Base-by-base conservation (phyloP, 768 basidiomycete genomes). In the Cubamyces lactineus region DNA sequence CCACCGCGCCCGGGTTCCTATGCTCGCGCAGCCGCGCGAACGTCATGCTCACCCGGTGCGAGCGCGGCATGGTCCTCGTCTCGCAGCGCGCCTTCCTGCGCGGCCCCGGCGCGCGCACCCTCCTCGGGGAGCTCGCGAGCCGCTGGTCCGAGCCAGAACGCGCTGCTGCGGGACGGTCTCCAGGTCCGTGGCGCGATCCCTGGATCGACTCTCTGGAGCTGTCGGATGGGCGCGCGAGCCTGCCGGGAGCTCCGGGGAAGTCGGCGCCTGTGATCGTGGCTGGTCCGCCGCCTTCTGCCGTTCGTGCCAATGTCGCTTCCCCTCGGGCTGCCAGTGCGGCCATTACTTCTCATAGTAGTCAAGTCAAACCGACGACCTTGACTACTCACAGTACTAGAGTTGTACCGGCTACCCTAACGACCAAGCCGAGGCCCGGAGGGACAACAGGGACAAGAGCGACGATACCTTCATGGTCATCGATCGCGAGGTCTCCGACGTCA, bases 1-100 rank as follows among this genome's bases (percentile, higher is more conserved):
- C 83, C 0, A 65, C 67, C 3, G 48, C 56, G 13, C 73, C 78
- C 2, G 84, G 84, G 0, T 86, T 86, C 70, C 71, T 85, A 24
- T 67, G 68, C 5, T 78, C 78, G 1, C 46, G 63, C 24, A 75
- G 80, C 17, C 76, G 84, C 39, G 76, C 81, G 72, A 86, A 86
- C 63, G 84, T 86, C 51, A 46, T 46, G 45, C 45, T 19, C 19
- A 21, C 17, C 42, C 42, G 19, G 3, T 16, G 42, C n/a, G 42
- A 17, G 42, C 42, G 42, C 43, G 83, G 81, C 0, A 79, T 84
- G 70, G 72, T 83, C 17, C 70, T 86, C 46, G 78, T 84, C 21
- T 76, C 82, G 0, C 78, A 74, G 62, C 76, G 76, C 8, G 48
- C 34, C 1, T 85, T 86, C 65, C 61, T 84, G 5, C 42, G 47